Evolutionary conservation across 2,329 filamentous ascomycete species (phyloP).

Genomic region (Bipolaris sorokiniana): DNA sequence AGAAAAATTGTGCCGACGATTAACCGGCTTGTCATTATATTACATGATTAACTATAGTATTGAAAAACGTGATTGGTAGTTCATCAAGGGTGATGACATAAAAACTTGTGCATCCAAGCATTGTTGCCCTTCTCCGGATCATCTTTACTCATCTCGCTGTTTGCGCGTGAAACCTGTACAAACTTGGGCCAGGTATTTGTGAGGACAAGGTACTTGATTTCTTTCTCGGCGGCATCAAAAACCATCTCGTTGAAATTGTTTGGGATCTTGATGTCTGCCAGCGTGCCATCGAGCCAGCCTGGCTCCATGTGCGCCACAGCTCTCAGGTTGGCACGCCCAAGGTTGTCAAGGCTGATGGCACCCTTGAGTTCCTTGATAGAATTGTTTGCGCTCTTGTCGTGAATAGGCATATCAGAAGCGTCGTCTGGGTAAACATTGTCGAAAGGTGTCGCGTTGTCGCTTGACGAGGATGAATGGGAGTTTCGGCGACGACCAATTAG

Average conservation of each 20-base stretch:
- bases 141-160: slow-evolving; percentile 25
- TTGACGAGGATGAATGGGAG: slow-evolving; percentile 23
- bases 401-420: slow-evolving; percentile 20
- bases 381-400: slow-evolving; percentile 20
- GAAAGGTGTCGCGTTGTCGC: slow-evolving; percentile 38
- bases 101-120: slow-evolving; percentile 13
- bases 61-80: not conserved
- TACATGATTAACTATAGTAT: not conserved
- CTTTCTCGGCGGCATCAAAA: slow-evolving; percentile 39
- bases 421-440: slow-evolving; percentile 25
- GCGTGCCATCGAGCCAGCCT: slow-evolving; percentile 24
- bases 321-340: slow-evolving; percentile 39
- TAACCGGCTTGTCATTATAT: slow-evolving; percentile 2
- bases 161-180: slow-evolving; percentile 35
- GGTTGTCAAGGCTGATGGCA: slow-evolving; percentile 29
- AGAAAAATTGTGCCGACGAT: not conserved
- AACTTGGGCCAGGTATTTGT: slow-evolving; percentile 49
- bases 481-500: slow-evolving; percentile 29
- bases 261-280: slow-evolving; percentile 30
- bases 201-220: slow-evolving; percentile 46
- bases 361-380: slow-evolving; percentile 26
- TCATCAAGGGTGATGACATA: slow-evolving; percentile 10
- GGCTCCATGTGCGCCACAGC: slow-evolving; percentile 33
- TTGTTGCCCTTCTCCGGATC: slow-evolving; percentile 22
- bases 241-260: slow-evolving; percentile 35